Evolutionary conservation across 805 yeast species (phyloP), one percentile per base, ranked within the genome.

Genomic region (Lipomyces spencermartinsiae): DNA sequence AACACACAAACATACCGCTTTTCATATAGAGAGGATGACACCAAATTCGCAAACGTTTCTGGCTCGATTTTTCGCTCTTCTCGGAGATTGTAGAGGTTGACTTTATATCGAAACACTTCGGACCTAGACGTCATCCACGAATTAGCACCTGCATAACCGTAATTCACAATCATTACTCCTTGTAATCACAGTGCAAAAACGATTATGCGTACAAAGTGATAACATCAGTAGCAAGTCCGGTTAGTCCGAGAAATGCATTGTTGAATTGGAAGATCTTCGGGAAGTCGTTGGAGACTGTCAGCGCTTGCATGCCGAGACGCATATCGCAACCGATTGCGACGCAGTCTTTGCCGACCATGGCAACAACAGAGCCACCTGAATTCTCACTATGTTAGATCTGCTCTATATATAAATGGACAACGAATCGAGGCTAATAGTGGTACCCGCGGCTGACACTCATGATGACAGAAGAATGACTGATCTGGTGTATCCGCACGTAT

Each of bases 261-360:
- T 76, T 74, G 78, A 88, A 89, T 73, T 87, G 88, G 78, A 94
- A 93, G 69, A 95, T 84, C 83, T 95, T 95, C 77, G 95, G 98
- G 79, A 95, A 96, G 76, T 93, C 89, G 79, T 93, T 93, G 59
- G 98, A 83, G 59, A 95, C 87, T 65, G 98, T 98, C 31, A 95
- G 83, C 6, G 97, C 91, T 79, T 95, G 99, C 78, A 88, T 87
- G 29, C 99, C 99, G 70, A 95, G 83, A 76, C 98, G 89, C 77
- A 95, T 83, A 81, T 95, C 99, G 75, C 95, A 89, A 2, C 98
- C 99, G 76, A 95, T 93, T 37, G 98, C 99, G 65, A 95, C 93
- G 83, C 99, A 95, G 74, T 93, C 98, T 78, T 96, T 93, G 75
- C 99, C 99, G 33, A 89, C 89, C 99, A 95, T 95, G 72, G 99